Conservation (phyloP, 129 eudicot species). For the Helianthus tuberosus region DNA sequence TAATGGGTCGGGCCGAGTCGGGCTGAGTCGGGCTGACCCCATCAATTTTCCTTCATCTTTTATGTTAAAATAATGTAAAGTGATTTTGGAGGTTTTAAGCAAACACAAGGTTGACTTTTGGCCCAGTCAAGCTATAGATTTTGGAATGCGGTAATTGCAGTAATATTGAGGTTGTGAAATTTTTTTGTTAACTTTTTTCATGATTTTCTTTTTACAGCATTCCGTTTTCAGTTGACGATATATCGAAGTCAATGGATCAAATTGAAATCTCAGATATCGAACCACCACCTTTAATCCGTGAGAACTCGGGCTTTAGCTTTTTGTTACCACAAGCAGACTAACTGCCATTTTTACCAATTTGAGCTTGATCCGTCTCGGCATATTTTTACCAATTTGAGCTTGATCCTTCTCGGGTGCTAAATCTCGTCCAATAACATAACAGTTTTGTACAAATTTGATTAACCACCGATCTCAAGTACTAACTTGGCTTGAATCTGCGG, state of each 20-base stretch:
- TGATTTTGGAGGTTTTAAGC: neutral
- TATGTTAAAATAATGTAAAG: neutral
- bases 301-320: constrained; percentile 85
- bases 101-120: neutral
- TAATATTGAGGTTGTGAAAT: neutral
- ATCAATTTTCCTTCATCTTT: neutral
- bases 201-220: constrained; percentile 55
- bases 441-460: constrained; percentile 12
- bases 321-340: constrained; percentile 63
- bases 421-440: constrained; percentile 5
- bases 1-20: neutral
- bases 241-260: constrained; percentile 91
- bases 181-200: neutral
- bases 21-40: neutral
- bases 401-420: neutral
- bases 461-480: neutral
- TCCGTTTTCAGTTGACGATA: constrained; percentile 91
- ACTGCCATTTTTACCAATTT: neutral
- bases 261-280: constrained; percentile 72
- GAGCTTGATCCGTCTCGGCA: neutral
- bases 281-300: constrained; percentile 70
- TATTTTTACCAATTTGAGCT: too few species aligned
- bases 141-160: neutral
- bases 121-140: too few species aligned
- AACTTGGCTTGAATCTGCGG: neutral